Base-by-base conservation (phyloP, 108 stramenopile genomes). In the Cyclotella baltica region DNA sequence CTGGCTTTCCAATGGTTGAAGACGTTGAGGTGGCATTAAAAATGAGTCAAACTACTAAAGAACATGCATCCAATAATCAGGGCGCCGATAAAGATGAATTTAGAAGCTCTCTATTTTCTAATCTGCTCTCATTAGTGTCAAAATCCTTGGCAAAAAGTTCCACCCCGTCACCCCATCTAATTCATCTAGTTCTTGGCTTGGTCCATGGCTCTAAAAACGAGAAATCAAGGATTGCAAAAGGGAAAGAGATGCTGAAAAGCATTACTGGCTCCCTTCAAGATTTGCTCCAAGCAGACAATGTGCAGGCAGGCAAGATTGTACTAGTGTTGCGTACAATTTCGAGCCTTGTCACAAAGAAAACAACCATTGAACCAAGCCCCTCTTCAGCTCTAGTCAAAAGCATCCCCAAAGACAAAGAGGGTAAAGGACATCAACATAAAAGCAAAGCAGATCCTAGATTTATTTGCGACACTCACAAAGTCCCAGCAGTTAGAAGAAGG, bases 401-500 rank as follows among this genome's bases (percentile, higher is more conserved):
- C 38, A 16, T 57, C 27, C 20, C 20, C 4, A 66, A 61, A 38
- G 71, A 74, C 53, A 57, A 29, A 34, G 70, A 72, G 30, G 52
- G 18, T 20, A 36, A 22, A 11, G 67, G 51, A 63, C 61, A 58
- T 62, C 46, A 36, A 25, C 73, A 71, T 30, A 84, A 89, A 62
- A 64, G 75, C 62, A 82, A 89, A 66, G 78, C 88, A 28, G 76
- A 89, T 53, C 82, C 89, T 48, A 55, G 89, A 11, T 88, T 88
- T 65, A 61, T 89, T 43, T 94, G 93, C 62, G 78, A 89, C 29
- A 71, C 68, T 10, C 91, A 92, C 68, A 75, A 86, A 29, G 83
- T 93, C 57, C 90, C 91, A 37, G 93, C 93, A 51, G 93, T 92
- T 4, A 56, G 93, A 36, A 59, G 93, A 33, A 78, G 91, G 38